Evolutionary conservation across 192 early-diverging fungal genomes (phyloP).

Genomic region (Linnemannia elongata): DNA sequence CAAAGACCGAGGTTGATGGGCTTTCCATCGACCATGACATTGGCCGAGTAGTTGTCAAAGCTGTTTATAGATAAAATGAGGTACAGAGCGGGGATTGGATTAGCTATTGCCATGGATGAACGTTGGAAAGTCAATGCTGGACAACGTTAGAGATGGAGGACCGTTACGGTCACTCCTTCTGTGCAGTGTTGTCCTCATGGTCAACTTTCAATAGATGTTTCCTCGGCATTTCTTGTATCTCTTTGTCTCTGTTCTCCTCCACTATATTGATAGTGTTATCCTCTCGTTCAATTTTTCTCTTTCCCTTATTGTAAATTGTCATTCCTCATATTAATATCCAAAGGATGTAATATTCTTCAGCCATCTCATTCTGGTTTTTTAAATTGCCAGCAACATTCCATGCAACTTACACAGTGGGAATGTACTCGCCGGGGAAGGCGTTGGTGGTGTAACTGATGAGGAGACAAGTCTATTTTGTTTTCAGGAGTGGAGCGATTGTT

Average conservation of each 20-base stretch:
- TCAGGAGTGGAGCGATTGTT: constrained; percentile 62
- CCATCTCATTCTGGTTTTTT: neutral
- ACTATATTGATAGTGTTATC: no score
- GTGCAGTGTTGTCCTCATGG: no score
- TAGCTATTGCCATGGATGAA: neutral
- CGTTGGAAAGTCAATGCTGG: neutral
- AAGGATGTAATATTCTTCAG: no score
- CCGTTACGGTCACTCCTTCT: neutral
- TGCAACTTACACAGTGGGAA: constrained; percentile 94
- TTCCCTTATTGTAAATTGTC: no score
- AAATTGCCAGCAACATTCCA: neutral
- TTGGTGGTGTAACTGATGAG: constrained; percentile 99
- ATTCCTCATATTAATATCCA: no score
- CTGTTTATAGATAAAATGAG: constrained; percentile 53
- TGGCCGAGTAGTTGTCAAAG: constrained; percentile 99
- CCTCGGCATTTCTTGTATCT: no score
- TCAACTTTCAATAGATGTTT: neutral
- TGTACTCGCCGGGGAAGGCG: constrained; percentile 99
- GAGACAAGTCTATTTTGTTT: constrained; percentile 91
- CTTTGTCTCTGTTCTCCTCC: no score
- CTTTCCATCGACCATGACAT: constrained; percentile 99
- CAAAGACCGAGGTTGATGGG: constrained; percentile 98
- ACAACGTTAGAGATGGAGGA: neutral
- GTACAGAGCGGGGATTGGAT: neutral
- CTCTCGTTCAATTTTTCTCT: no score